Percentiles rank a stretch among this genome's conserved stretches.
Conservation (phyloP, 768 basidiomycete genomes). For the Ephemerocybe angulata region DNA sequence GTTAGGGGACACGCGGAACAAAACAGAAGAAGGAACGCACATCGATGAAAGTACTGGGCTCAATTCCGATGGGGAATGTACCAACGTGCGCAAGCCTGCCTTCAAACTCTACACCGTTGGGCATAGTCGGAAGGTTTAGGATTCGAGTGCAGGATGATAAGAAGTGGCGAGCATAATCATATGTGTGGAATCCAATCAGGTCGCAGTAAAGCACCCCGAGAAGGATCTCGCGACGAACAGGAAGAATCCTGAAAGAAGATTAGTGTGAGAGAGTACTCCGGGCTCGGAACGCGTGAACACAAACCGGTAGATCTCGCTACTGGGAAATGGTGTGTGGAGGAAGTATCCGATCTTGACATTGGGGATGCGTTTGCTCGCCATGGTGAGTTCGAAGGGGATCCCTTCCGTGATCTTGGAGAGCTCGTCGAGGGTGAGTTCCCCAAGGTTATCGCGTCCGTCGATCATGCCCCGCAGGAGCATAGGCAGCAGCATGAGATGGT, state of each 20-base stretch:
- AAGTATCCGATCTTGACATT: conserved; percentile 97
- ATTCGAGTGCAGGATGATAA: conserved; percentile 97
- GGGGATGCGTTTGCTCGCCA: conserved; percentile 38
- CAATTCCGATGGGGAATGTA: conserved; percentile 98
- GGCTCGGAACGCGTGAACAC: background rate
- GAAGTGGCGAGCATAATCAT: conserved; percentile 99
- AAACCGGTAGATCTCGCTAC: conserved; percentile 94
- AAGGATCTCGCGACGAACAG: conserved; percentile 96
- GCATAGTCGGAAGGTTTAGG: conserved; percentile 92
- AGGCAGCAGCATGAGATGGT: conserved; percentile 96
- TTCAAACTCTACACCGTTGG: conserved; percentile 95
- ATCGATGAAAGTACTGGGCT: conserved; percentile 87
- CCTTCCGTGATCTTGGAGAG: conserved; percentile 71
- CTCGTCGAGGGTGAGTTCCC: conserved; percentile 57
- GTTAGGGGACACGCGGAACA: background rate
- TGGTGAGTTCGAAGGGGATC: conserved; percentile 49
- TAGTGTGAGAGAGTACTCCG: conserved; percentile 6
- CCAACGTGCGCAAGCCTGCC: conserved; percentile 95
- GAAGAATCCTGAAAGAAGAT: conserved; percentile 67
- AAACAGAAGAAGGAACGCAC: conserved; percentile 33
- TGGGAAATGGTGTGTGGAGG: conserved; percentile 97
- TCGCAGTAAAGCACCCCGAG: conserved; percentile 95
- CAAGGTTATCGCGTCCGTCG: conserved; percentile 58
- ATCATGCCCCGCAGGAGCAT: conserved; percentile 90
- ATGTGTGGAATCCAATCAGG: conserved; percentile 98